Base-by-base conservation (phyloP, 305 asterid species). In the Stenogyne calaminthoides region DNA sequence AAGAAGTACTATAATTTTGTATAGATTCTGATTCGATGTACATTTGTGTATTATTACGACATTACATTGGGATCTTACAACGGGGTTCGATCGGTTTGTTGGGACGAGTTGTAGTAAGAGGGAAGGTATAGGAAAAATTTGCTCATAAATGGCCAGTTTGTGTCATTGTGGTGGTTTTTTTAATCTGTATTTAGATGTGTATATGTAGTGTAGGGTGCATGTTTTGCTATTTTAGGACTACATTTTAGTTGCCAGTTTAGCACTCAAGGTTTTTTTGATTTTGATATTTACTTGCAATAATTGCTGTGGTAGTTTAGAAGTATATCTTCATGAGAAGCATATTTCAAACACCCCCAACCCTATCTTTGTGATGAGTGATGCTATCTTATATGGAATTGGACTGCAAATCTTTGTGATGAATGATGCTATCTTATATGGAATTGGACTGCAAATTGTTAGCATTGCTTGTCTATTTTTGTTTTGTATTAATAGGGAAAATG, bases 1-100 rank as follows among this genome's bases (percentile, higher is more conserved):
- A 69, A 76, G 67, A 65, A 78, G 70, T 78, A 58, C 14, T 81
- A 80, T 81, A 76, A 73, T 56, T 78, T 75, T 84, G 91, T 89
- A 84, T 74, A 89, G 84, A 76, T 80, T 82, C 78, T 76, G 80
- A 84, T 81, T 83, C 64, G 73, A 75, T 84, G 89, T 84, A 86
- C 73, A 88, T 83, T 82, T 83, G 84, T 83, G 84, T 76, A 60
- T 80, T 64, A 75, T 54, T 73, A 74, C 62, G 60, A 60, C 77
- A 62, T 71, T 37, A 69, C 46, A 40, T 62, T 29, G 55, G 65
- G 78, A 69, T 78, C 36, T 80, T 78, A 69, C 57, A 44, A 58
- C 11, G 67, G 70, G 74, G 67, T 71, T 71, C 46, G 39, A 29
- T 46, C 62, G 16, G 63, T 55, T 73, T 42, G 46, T 72, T 57